A percentile compares a stretch with the other conserved stretches of the same genome.
Conservation (phyloP, 2,329 filamentous ascomycete genomes). For the Alternaria sp. region DNA sequence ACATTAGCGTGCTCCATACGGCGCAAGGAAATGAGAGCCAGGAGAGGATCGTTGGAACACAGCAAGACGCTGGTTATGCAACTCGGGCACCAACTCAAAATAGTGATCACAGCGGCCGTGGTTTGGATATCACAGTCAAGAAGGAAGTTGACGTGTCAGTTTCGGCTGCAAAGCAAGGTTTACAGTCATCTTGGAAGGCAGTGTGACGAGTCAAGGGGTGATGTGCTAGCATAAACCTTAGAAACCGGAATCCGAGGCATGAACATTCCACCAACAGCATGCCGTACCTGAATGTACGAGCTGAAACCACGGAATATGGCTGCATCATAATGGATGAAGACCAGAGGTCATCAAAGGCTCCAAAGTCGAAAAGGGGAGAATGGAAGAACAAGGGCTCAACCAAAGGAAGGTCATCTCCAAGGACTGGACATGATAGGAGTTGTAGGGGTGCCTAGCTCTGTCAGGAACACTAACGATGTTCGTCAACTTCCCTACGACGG, state of each 20-base stretch:
- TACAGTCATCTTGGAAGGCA: conserved; percentile 1
- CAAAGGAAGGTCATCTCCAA: neutral
- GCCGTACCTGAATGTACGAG: neutral
- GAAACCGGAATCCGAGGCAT: neutral
- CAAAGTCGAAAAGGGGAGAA: neutral
- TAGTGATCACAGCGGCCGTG: neutral
- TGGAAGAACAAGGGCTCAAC: neutral
- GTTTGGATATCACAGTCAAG: neutral
- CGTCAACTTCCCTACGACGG: neutral
- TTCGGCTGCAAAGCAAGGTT: neutral
- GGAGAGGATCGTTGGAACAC: conserved; percentile 19
- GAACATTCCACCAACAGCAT: neutral
- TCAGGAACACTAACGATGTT: neutral
- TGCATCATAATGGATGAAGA: neutral
- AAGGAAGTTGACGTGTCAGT: conserved; percentile 3
- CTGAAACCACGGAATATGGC: neutral
- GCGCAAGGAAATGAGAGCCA: conserved; percentile 25
- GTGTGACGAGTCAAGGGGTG: neutral
- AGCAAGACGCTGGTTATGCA: neutral
- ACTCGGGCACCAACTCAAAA: neutral
- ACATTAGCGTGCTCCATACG: conserved; percentile 17
- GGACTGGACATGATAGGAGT: neutral
- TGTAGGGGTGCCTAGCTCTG: neutral
- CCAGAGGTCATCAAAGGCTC: neutral
- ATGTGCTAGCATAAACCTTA: neutral